phyloP scores from a whole-genome alignment of 352 stramenopile species.

The Pythium sukuiense region DNA sequence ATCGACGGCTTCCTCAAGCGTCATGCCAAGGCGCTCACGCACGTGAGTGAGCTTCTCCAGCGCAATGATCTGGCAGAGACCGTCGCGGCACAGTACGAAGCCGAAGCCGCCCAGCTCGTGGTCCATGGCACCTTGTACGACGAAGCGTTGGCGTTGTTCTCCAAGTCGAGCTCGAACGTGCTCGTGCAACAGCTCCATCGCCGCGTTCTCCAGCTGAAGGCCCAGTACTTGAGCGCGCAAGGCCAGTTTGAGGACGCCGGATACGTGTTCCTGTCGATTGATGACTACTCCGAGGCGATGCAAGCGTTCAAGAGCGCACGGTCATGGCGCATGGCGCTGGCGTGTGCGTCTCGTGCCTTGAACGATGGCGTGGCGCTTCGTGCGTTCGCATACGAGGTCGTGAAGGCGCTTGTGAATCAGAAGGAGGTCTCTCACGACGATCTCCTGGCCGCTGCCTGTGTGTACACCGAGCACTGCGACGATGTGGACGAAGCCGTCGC shows the following conservation, averaged over 20 bases:
- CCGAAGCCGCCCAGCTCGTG: constrained; percentile 45
- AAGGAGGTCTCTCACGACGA: constrained; percentile 33
- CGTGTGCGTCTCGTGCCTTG: constrained; percentile 37
- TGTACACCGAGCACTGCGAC: constrained; percentile 76
- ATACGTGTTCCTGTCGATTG: constrained; percentile 60
- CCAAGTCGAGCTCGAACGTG: constrained; percentile 14
- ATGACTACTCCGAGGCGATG: constrained; percentile 41
- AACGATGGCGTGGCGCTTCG: constrained; percentile 26
- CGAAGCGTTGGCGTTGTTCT: constrained; percentile 46
- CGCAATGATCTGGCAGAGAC: constrained; percentile 3
- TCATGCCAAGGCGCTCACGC: constrained; percentile 42
- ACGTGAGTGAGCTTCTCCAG: constrained; percentile 40
- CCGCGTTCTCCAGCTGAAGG: constrained; percentile 53
- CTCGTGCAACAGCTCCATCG: constrained; percentile 29
- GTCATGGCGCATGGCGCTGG: constrained; percentile 65
- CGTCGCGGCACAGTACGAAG: constrained; percentile 25
- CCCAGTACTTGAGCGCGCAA: constrained; percentile 36
- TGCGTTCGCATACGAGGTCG: constrained; percentile 51
- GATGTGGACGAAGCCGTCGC: constrained; percentile 74
- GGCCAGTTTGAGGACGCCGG: constrained; percentile 53
- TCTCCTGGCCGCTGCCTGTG: constrained; percentile 40
- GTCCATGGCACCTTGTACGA: constrained; percentile 49
- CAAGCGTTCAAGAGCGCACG: constrained; percentile 54
- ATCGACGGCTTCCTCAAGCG: constrained; percentile 59
- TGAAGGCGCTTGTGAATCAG: constrained; percentile 48